A percentile compares a stretch with the other conserved stretches of the same genome.
These are phyloP conservation scores for Senna tora DNA, from an alignment of 306 rosid genomes.

Conservation along the genomic window DNA sequence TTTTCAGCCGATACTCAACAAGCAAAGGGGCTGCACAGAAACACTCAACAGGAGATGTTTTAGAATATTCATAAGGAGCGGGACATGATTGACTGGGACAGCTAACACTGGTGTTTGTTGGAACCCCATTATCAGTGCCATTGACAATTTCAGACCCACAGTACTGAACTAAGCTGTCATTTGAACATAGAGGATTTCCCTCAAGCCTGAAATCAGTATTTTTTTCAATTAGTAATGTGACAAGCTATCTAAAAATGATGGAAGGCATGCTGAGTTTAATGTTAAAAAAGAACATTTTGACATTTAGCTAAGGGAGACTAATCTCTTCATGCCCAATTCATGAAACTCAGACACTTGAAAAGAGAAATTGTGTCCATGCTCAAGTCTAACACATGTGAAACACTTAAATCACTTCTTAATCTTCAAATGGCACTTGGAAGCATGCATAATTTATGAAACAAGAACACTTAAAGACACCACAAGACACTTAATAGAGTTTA, in stretches of 20 bases:
- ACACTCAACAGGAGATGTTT: slow-evolving; percentile 41
- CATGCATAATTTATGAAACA: background rate
- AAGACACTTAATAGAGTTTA: background rate
- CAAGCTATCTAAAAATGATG: slow-evolving; percentile 11
- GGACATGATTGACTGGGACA: slow-evolving; percentile 64
- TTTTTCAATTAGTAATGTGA: slow-evolving; percentile 15
- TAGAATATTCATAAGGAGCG: slow-evolving; percentile 59
- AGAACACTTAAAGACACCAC: background rate
- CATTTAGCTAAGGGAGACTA: background rate
- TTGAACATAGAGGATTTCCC: slow-evolving; percentile 82
- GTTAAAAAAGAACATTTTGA: background rate
- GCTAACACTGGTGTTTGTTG: slow-evolving; percentile 29
- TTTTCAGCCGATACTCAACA: slow-evolving; percentile 75
- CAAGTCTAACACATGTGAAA: background rate
- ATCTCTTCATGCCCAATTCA: background rate
- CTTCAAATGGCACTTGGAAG: background rate
- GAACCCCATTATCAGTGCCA: slow-evolving; percentile 9
- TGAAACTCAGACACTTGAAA: background rate
- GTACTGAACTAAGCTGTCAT: slow-evolving; percentile 40
- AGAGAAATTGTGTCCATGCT: background rate
- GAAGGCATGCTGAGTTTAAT: background rate
- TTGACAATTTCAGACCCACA: slow-evolving; percentile 58
- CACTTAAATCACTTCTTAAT: background rate
- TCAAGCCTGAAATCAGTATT: slow-evolving; percentile 62
- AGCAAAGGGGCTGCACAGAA: slow-evolving; percentile 68